Percentiles rank a stretch among this genome's conserved stretches.
Conservation (phyloP, 306 rosid genomes). For the Fragaria nilgerrensis region DNA sequence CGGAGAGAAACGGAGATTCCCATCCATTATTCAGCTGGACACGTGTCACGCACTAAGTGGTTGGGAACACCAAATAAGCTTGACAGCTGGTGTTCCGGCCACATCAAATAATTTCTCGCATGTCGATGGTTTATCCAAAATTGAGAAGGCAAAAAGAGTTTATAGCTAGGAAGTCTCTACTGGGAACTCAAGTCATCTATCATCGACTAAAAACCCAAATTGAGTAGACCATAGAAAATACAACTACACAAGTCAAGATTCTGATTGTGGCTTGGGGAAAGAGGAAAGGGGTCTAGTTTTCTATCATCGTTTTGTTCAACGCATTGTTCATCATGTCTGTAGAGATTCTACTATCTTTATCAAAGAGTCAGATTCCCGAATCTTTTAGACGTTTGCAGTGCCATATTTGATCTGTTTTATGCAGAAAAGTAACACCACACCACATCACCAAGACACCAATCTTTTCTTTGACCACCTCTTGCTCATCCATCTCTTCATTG, state of each 20-base stretch:
- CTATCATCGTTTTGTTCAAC: background rate
- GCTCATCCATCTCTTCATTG: slow-evolving; percentile 5
- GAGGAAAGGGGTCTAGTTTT: background rate
- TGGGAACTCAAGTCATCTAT: background rate
- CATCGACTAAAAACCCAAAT: background rate
- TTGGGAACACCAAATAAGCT: too few species aligned
- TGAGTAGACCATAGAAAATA: background rate
- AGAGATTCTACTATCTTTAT: slow-evolving; percentile 1
- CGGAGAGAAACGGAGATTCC: too few species aligned
- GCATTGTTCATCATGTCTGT: background rate
- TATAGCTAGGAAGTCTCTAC: background rate
- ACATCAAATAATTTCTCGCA: too few species aligned
- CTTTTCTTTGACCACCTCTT: slow-evolving; percentile 1
- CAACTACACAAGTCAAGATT: slow-evolving; percentile 1
- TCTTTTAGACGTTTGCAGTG: slow-evolving; percentile 6
- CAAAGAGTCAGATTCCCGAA: slow-evolving; percentile 1
- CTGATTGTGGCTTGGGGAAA: background rate
- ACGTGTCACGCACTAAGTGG: too few species aligned
- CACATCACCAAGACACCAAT: background rate
- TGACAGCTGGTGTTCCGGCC: too few species aligned
- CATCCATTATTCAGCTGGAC: too few species aligned
- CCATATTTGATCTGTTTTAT: slow-evolving; percentile 2
- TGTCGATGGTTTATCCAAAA: background rate
- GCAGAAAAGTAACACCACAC: background rate
- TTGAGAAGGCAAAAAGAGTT: background rate